Evolutionary conservation across 2,329 filamentous ascomycete species (phyloP).

Genomic region (Apiospora saccharicola): DNA sequence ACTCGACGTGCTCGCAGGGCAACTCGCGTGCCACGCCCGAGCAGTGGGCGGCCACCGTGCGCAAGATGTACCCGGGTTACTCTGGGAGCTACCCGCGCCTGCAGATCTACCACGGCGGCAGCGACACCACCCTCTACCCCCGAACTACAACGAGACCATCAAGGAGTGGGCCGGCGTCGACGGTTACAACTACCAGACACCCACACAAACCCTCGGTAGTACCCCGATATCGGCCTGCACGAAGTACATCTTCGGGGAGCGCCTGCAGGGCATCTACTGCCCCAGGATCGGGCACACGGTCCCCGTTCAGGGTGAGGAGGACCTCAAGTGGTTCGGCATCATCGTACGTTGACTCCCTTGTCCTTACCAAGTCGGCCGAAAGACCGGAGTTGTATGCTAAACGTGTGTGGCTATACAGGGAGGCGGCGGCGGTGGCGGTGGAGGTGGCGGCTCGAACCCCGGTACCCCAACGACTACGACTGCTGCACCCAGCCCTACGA

Average conservation of each 20-base stretch:
- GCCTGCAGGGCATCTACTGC: conserved; percentile 34
- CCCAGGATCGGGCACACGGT: conserved; percentile 33
- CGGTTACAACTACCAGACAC: conserved; percentile 37
- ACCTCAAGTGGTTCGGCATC: conserved; percentile 36
- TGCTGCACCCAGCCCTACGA: conserved; percentile 16
- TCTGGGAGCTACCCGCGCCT: conserved; percentile 41
- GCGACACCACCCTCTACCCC: conserved; percentile 41
- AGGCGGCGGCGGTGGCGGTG: not conserved
- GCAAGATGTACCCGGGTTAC: conserved; percentile 47
- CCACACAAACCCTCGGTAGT: conserved; percentile 29
- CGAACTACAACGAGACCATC: conserved; percentile 42
- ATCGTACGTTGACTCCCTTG: conserved; percentile 25
- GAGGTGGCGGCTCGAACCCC: not conserved
- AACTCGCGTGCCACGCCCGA: conserved; percentile 50
- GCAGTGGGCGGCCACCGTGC: conserved; percentile 57
- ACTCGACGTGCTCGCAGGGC: conserved; percentile 58
- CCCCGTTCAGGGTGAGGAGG: conserved; percentile 33
- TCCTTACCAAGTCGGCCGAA: too few species aligned
- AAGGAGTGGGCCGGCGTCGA: conserved; percentile 50
- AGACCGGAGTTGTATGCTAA: not conserved
- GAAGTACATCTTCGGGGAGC: conserved; percentile 34
- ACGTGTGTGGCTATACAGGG: not conserved
- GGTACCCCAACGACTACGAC: conserved; percentile 14
- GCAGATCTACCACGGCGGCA: conserved; percentile 44
- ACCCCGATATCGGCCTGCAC: conserved; percentile 32